Evolutionary conservation across 495 filamentous ascomycete genomes (phyloP), one percentile per base, ranked within the genome.

Genomic region (Hypomontagnella monticulosa): DNA sequence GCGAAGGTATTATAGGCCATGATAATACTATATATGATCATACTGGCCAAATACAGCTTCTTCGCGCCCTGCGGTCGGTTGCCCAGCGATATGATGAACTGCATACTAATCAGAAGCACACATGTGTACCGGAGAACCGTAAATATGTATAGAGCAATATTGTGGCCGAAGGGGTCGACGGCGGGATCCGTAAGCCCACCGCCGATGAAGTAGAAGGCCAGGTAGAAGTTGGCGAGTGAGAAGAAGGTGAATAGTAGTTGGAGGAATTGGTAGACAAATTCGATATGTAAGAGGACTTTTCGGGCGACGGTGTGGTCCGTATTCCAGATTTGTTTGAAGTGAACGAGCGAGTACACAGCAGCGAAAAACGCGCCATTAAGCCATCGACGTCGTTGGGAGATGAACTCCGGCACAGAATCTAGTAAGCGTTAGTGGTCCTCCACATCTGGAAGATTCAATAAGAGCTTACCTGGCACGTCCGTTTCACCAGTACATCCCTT

Each of bases 281-380:
- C 96, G 67, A 98, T 88, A 75, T 98, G 93, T 34, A 99, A 83
- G 44, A 98, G 84, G 41, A 97, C 83, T 76, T 99, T 99, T 44
- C 96, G 89, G 15, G 87, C 79, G 8, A 97, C 57, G 2, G 92
- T 95, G 75, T 99, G 96, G 76, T 97, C 95, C 10, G 96, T 99
- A 52, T 74, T 74, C 94, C 95, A 97, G 73, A 99, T 87, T 79
- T 98, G 96, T 54, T 81, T 86, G 67, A 94, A 95, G 78, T 99
- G 96, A 46, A 97, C 89, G 7, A 98, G 88, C 4, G 95, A 98
- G 79, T 97, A 99, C 40, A 97, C 93, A 54, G 96, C 95, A 1
- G 96, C 96, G 76, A 99, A 99, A 83, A 98, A 97, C 54, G 96
- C 96, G 69, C 96, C 96, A 76, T 99, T 99, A 19, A 99, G 86